Evolutionary conservation across 495 filamentous ascomycete genomes (phyloP).

Genomic region (Filosporella fistucella): DNA sequence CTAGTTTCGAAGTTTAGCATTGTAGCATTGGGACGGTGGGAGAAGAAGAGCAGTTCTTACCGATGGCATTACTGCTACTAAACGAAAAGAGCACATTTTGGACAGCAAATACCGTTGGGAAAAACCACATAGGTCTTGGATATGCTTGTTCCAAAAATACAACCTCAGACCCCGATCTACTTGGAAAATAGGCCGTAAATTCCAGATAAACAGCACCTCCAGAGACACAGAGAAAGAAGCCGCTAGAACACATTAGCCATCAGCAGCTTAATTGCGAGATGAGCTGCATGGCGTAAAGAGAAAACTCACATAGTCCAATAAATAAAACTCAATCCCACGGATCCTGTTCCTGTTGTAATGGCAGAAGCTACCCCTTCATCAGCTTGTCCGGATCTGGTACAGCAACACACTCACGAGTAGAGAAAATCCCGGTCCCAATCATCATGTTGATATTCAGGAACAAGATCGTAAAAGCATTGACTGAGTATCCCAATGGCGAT

Average conservation of each 20-base stretch:
- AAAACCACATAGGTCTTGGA: constrained; percentile 55
- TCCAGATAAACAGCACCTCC: constrained; percentile 56
- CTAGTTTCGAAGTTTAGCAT: constrained; percentile 13
- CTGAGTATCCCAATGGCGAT: constrained; percentile 57
- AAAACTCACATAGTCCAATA: constrained; percentile 58
- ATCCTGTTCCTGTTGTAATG: constrained; percentile 51
- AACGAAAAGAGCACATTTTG: constrained; percentile 57
- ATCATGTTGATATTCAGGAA: constrained; percentile 62
- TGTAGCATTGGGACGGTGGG: background rate
- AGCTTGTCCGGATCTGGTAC: background rate
- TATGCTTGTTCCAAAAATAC: constrained; percentile 65
- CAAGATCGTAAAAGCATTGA: constrained; percentile 49
- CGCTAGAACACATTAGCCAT: too few species aligned
- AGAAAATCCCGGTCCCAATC: constrained; percentile 64
- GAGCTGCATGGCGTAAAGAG: constrained; percentile 46
- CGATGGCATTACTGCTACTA: constrained; percentile 58
- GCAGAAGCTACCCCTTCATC: constrained; percentile 39
- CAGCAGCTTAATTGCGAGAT: too few species aligned
- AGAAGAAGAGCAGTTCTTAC: constrained; percentile 17
- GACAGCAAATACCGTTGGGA: constrained; percentile 57
- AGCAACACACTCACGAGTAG: constrained; percentile 47
- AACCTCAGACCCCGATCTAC: constrained; percentile 59
- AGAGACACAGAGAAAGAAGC: too few species aligned
- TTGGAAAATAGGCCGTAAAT: constrained; percentile 57
- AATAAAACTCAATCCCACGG: constrained; percentile 53